Percentiles rank a stretch among this genome's conserved stretches.
Evolutionary conservation across 2,329 filamentous ascomycete species (phyloP).

Genomic region (Pestalotiopsis sp.): DNA sequence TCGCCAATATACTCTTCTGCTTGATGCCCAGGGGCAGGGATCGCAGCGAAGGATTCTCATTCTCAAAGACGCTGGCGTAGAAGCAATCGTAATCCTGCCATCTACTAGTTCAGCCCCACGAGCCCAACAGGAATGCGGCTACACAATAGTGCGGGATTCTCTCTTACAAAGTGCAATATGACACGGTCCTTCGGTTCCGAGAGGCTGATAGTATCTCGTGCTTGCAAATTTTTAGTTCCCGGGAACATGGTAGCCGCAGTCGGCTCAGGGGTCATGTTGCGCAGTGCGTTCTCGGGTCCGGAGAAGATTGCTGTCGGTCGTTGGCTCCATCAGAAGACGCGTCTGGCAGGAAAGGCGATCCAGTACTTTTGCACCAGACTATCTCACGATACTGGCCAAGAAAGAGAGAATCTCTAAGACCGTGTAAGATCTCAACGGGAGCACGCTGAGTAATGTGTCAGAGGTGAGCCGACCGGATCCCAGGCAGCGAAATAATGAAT

Average conservation of each 20-base stretch:
- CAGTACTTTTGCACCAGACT: not conserved
- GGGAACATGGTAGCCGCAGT: not conserved
- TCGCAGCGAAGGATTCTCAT: conserved; percentile 74
- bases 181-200: conserved; percentile 6
- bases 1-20: conserved; percentile 91
- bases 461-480: not conserved
- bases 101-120: not conserved
- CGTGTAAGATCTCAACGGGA: not conserved
- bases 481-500: not conserved
- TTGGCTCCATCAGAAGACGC: not conserved
- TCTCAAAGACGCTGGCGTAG: conserved; percentile 90
- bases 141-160: not conserved
- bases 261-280: not conserved
- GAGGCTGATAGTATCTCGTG: not conserved
- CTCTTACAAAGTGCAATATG: conserved; percentile 14
- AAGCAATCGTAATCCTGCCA: conserved; percentile 83
- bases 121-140: not conserved
- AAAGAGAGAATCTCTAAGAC: not conserved
- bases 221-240: not conserved
- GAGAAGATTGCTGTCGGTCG: not conserved
- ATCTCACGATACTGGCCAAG: not conserved
- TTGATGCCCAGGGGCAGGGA: conserved; percentile 79
- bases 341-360: not conserved
- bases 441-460: not conserved
- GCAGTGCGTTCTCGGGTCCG: not conserved